phyloP scores from a whole-genome alignment of 306 rosid genomes.

The Chamaecrista fasciculata region DNA sequence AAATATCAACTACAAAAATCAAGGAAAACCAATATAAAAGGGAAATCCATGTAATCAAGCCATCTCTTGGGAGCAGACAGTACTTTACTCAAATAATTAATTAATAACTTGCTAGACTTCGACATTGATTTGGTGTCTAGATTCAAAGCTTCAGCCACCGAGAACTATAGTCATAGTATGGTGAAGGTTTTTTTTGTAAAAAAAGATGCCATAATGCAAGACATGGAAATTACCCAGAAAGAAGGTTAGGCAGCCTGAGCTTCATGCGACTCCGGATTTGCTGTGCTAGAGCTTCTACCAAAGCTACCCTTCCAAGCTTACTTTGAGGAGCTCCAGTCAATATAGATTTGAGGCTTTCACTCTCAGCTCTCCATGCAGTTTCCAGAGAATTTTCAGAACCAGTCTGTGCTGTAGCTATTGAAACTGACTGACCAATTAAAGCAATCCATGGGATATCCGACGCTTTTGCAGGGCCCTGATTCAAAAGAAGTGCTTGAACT shows the following conservation, averaged over 20 bases:
- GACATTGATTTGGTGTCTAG: neutral
- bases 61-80: neutral
- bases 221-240: constrained; percentile 70
- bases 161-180: too few species aligned
- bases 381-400: constrained; percentile 89
- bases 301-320: constrained; percentile 93
- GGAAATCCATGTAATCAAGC: neutral
- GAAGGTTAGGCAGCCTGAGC: constrained; percentile 87
- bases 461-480: constrained; percentile 87
- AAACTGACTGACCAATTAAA: constrained; percentile 86
- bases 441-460: constrained; percentile 96
- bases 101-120: neutral
- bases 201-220: constrained; percentile 19
- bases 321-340: constrained; percentile 90
- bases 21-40: too few species aligned
- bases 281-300: constrained; percentile 85
- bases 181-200: too few species aligned
- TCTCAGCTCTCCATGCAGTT: constrained; percentile 99
- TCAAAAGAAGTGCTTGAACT: constrained; percentile 84
- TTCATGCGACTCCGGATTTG: constrained; percentile 89
- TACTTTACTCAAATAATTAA: too few species aligned
- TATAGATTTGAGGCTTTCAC: constrained; percentile 91
- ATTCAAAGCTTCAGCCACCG: constrained; percentile 6
- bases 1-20: neutral
- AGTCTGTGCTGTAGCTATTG: constrained; percentile 83